Evolutionary conservation across 2,329 filamentous ascomycete genomes (phyloP).

Genomic region (Bipolaris zeicola): DNA sequence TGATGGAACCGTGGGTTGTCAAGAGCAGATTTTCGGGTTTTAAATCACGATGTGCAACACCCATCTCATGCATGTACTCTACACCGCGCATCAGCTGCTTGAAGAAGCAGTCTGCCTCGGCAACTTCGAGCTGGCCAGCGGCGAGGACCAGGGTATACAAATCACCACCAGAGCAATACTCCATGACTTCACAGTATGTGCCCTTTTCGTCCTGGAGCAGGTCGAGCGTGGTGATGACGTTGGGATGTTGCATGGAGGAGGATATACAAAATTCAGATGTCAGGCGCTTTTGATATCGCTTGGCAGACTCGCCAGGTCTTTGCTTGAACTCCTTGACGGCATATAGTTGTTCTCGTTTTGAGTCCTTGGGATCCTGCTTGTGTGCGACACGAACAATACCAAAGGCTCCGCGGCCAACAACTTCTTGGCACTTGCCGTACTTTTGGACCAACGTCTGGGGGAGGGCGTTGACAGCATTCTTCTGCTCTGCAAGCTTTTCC

Average conservation of each 20-base stretch:
- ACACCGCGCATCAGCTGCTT: conserved; percentile 99
- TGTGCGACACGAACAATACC: conserved; percentile 97
- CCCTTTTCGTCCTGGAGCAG: conserved; percentile 95
- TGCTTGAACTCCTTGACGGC: conserved; percentile 98
- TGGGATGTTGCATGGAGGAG: conserved; percentile 92
- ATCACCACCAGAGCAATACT: conserved; percentile 96
- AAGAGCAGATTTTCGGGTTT: conserved; percentile 96
- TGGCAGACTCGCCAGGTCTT: conserved; percentile 89
- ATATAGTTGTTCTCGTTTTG: conserved; percentile 82
- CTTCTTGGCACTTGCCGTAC: conserved; percentile 97
- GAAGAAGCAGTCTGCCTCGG: conserved; percentile 97
- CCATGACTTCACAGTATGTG: conserved; percentile 99
- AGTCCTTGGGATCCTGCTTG: conserved; percentile 84
- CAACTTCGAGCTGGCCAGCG: conserved; percentile 86
- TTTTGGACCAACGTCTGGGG: conserved; percentile 87
- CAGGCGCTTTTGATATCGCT: conserved; percentile 96
- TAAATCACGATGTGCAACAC: conserved; percentile 92
- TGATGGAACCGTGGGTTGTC: conserved; percentile 88
- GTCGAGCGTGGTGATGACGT: conserved; percentile 97
- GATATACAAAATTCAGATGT: conserved; percentile 99
- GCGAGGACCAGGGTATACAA: conserved; percentile 91
- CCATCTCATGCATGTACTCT: conserved; percentile 99
- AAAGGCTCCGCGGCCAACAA: conserved; percentile 94
- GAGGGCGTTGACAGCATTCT: conserved; percentile 75
- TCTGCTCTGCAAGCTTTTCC: conserved; percentile 74